Base-by-base conservation (phyloP, 495 filamentous ascomycete genomes). In the Chlorociboria aeruginascens region DNA sequence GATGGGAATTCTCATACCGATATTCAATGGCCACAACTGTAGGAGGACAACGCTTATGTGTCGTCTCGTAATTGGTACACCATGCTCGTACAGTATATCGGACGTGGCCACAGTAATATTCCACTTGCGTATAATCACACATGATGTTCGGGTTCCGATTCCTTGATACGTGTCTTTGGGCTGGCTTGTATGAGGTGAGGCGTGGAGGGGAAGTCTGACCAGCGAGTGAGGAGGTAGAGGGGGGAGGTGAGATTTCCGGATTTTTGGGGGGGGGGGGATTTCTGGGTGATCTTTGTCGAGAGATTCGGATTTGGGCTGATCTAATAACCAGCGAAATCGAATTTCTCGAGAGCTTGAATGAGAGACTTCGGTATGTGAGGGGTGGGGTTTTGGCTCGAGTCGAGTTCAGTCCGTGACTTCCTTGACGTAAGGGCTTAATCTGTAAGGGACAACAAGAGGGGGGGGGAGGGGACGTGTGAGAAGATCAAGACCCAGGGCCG, bases 101-200 rank as follows among this genome's bases (percentile, higher is more conserved):
- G 35, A 55, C 43, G 44, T 59, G 48, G 29, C 56, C 53, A 44
- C 56, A 59, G 6, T 47, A 29, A 31, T 43, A 59, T 36, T 59
- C 56, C 31, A 59, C 56, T 40, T 59, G 56, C 17, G 56, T 59
- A 32, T 59, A 59, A 30, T 59, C 52, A 40, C 56, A 59, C 56
- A 59, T 59, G 12, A 8, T 25, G 1, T 25, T 50, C 38, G 17
- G 11, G 35, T 20, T 29, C 13, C 16, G 8, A 20, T 9, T 11
- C n/a, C 10, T 14, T 8, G 8, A 41, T 8, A 36, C 12, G 11
- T 32, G 14, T 8, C 9, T 7, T 34, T 35, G 50, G 39, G 32
- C 43, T 36, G 33, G 33, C 33, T 11, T 11, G 33, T 11, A 36
- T 1, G 33, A 36, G 38, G 38, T 41, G 16, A 20, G 3, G 7